A percentile compares a stretch with the other conserved stretches of the same genome.
Conservation (phyloP, 306 rosid species). For the Boehmeria nivea region DNA sequence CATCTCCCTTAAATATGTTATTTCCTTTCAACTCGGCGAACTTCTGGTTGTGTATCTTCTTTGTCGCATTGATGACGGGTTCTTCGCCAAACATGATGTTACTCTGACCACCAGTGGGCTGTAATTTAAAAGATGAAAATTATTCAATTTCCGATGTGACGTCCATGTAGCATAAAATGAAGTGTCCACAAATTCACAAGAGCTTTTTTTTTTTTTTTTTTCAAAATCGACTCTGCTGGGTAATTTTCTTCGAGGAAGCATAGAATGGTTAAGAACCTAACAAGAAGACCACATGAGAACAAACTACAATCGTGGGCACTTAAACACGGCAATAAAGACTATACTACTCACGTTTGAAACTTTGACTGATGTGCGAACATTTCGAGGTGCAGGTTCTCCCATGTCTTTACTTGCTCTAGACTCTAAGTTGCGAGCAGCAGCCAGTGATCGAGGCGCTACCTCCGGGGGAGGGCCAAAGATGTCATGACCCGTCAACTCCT, state of each 20-base stretch:
- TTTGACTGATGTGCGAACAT: constrained; percentile 68
- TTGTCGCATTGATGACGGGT: constrained; percentile 55
- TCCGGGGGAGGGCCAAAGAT: constrained; percentile 82
- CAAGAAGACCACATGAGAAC: too few relatives aligned
- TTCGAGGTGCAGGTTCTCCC: constrained; percentile 44
- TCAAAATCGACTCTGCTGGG: too few relatives aligned
- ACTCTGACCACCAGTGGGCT: constrained; percentile 99
- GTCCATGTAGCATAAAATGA: too few relatives aligned
- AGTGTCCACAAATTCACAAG: too few relatives aligned
- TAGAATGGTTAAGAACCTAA: too few relatives aligned
- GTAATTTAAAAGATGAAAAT: not conserved
- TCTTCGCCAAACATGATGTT: constrained; percentile 77
- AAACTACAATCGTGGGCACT: too few relatives aligned
- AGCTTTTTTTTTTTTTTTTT: too few relatives aligned
- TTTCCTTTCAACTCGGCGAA: constrained; percentile 83
- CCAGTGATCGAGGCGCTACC: constrained; percentile 44
- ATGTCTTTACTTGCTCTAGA: constrained; percentile 39
- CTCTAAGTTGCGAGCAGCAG: constrained; percentile 40
- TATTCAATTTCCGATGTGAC: too few relatives aligned
- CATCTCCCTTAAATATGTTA: constrained; percentile 71
- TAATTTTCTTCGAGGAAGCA: too few relatives aligned
- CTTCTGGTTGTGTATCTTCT: constrained; percentile 85
- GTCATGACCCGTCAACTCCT: constrained; percentile 78
- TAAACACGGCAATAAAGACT: too few relatives aligned
- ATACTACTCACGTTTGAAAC: constrained; percentile 79